Percentiles rank a stretch among this genome's conserved stretches.
Conservation (phyloP, 2,329 filamentous ascomycete genomes). For the Aspergillus hiratsukae region DNA sequence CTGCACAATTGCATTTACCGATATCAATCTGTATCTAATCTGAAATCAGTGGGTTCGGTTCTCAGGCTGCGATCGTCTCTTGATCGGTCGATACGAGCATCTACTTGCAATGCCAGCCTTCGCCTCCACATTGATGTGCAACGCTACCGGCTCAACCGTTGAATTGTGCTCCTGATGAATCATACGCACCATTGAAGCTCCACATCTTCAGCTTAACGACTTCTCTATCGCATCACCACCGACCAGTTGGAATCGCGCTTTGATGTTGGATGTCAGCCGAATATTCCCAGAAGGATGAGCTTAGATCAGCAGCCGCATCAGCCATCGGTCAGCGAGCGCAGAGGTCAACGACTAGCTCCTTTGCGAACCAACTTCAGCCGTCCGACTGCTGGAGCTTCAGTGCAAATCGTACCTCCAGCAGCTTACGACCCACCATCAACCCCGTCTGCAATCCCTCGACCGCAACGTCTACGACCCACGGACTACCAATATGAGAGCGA, state of each 20-base stretch:
- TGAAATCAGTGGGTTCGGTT: not conserved
- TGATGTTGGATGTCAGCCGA: not conserved
- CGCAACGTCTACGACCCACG: conserved; percentile 30
- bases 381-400: conserved; percentile 16
- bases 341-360: conserved; percentile 33
- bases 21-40: not conserved
- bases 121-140: not conserved
- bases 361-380: conserved; percentile 37
- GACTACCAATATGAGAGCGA: conserved; percentile 26
- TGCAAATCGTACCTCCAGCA: not conserved
- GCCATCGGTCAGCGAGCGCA: conserved; percentile 33
- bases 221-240: not conserved
- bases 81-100: not conserved
- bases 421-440: not conserved
- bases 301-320: conserved; percentile 14
- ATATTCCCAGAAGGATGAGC: conserved; percentile 11
- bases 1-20: not conserved
- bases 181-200: not conserved
- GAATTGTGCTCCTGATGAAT: not conserved
- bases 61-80: not conserved
- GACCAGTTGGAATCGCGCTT: not conserved
- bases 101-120: not conserved
- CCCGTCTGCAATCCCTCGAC: conserved; percentile 6
- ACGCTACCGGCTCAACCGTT: not conserved
- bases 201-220: not conserved